phyloP scores from a whole-genome alignment of 2,329 filamentous ascomycete species.

The Cladosporium sp. region DNA sequence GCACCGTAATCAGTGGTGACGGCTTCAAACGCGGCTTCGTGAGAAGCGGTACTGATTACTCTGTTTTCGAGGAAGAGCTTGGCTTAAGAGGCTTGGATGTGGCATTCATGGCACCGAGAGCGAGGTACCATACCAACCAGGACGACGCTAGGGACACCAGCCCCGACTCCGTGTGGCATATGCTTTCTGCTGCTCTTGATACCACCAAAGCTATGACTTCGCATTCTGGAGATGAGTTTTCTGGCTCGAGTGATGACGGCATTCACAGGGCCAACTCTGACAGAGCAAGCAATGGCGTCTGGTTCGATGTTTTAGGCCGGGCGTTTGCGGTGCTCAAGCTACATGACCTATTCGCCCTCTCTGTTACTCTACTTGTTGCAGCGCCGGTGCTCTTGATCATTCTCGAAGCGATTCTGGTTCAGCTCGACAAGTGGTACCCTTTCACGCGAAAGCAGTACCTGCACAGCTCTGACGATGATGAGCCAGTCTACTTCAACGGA shows the following conservation, averaged over 20 bases:
- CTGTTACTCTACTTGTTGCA: constrained; percentile 75
- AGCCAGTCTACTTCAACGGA: constrained; percentile 63
- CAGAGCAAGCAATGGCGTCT: constrained; percentile 61
- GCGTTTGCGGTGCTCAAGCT: constrained; percentile 75
- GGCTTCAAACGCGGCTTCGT: constrained; percentile 77
- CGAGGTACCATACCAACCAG: constrained; percentile 85
- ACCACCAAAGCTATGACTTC: constrained; percentile 69
- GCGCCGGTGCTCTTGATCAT: constrained; percentile 69
- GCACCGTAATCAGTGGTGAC: constrained; percentile 75
- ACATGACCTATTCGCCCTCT: constrained; percentile 82
- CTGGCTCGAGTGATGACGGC: constrained; percentile 50
- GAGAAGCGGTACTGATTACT: constrained; percentile 84
- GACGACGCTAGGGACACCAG: constrained; percentile 80
- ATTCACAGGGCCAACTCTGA: constrained; percentile 41
- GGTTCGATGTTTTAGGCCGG: constrained; percentile 88
- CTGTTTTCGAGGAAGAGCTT: constrained; percentile 71
- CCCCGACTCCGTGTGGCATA: constrained; percentile 77
- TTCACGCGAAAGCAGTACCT: constrained; percentile 65
- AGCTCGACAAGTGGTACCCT: constrained; percentile 79
- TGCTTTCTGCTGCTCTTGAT: constrained; percentile 79
- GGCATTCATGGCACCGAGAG: constrained; percentile 82
- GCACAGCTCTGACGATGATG: constrained; percentile 55
- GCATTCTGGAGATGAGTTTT: constrained; percentile 57
- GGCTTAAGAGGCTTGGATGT: constrained; percentile 87
- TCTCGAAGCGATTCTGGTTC: constrained; percentile 64